phyloP scores from a whole-genome alignment of 139 green algal genomes.

The Chlamydomonas applanata region DNA sequence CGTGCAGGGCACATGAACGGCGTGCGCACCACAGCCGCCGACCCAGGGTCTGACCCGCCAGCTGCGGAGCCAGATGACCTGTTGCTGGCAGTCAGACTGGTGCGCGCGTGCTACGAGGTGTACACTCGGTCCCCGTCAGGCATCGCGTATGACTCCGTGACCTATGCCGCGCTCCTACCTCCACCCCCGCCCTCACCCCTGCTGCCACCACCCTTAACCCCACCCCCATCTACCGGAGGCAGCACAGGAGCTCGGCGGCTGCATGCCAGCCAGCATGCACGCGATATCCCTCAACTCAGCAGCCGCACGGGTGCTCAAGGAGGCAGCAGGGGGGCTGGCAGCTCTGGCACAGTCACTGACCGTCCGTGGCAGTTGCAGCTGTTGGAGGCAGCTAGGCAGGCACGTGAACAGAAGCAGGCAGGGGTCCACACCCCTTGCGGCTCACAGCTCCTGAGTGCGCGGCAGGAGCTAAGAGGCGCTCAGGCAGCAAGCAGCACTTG shows the following conservation, averaged over 20 bases:
- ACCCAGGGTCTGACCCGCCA: neutral
- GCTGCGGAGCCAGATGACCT: slow-evolving; percentile 51
- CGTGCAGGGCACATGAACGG: slow-evolving; percentile 47
- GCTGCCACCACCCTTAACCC: neutral
- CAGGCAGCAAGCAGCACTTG: no score
- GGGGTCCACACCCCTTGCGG: no score
- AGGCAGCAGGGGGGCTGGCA: no score
- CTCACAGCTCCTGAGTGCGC: no score
- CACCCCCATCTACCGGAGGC: neutral
- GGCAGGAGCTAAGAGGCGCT: no score
- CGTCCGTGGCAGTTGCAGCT: no score
- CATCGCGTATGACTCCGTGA: slow-evolving; percentile 23
- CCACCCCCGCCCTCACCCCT: neutral
- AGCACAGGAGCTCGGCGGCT: neutral
- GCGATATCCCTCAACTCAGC: neutral
- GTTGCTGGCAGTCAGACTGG: slow-evolving; percentile 63
- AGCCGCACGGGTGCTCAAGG: no score
- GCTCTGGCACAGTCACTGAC: no score
- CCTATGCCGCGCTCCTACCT: neutral
- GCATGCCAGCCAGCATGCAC: neutral
- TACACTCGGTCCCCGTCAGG: slow-evolving; percentile 44
- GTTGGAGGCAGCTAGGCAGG: no score
- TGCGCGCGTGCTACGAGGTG: slow-evolving; percentile 77
- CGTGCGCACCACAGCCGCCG: slow-evolving; percentile 17
- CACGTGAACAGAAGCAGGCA: no score